Conservation (phyloP, 2,329 filamentous ascomycete genomes). For the Diaporthe amygdali region DNA sequence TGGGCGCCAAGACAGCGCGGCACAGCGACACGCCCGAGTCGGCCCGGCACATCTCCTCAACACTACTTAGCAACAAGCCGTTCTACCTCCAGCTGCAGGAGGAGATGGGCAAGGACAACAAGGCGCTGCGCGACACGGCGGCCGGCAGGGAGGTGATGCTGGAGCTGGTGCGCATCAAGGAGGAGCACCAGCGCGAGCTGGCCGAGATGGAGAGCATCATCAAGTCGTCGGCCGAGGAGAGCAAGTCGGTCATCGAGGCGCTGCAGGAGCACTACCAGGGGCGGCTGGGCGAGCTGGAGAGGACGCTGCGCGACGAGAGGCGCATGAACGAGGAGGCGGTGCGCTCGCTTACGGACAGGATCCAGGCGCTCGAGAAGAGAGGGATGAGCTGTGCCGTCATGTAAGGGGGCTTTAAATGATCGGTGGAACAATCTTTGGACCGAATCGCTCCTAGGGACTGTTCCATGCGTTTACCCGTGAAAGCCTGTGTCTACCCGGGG, state of each 20-base stretch:
- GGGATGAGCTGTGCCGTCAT: conserved; percentile 31
- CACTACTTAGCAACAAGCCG: conserved; percentile 62
- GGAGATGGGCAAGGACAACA: conserved; percentile 65
- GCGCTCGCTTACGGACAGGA: conserved; percentile 30
- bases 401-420: conserved; percentile 20
- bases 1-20: conserved; percentile 34
- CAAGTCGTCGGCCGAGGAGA: conserved; percentile 33
- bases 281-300: conserved; percentile 32
- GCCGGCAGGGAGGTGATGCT: conserved; percentile 60
- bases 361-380: conserved; percentile 31
- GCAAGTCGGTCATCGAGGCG: conserved; percentile 30
- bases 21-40: conserved; percentile 32
- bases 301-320: conserved; percentile 32
- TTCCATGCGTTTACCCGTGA: too few species aligned
- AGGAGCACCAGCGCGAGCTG: conserved; percentile 63
- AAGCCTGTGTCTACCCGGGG: too few species aligned
- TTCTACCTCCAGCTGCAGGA: conserved; percentile 72
- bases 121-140: conserved; percentile 50
- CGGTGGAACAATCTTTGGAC: too few species aligned
- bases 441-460: too few species aligned
- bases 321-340: conserved; percentile 34
- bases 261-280: conserved; percentile 34
- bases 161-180: conserved; percentile 60
- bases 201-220: conserved; percentile 57
- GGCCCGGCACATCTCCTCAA: conserved; percentile 28